Evolutionary conservation across 345 rosid species (phyloP).

Genomic region (Salix viminalis): DNA sequence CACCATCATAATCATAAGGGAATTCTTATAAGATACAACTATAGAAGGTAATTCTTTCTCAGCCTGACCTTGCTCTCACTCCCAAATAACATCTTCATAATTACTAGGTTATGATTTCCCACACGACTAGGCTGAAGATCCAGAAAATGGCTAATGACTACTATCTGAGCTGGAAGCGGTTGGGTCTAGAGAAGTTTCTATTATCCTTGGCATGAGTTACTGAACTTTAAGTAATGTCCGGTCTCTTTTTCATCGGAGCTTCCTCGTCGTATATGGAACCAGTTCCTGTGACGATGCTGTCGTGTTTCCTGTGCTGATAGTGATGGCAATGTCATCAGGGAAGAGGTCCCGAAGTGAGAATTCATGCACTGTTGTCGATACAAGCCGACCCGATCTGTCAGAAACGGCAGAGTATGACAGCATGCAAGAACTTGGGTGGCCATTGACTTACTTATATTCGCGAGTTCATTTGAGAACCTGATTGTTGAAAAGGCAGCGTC

Average conservation of each 20-base stretch:
- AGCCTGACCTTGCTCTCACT: too few relatives aligned
- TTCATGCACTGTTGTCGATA: conserved; percentile 41
- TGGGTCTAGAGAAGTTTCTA: conserved; percentile 33
- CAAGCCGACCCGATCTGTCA: conserved; percentile 46
- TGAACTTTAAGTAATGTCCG: conserved; percentile 45
- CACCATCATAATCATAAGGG: too few relatives aligned
- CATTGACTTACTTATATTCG: too few relatives aligned
- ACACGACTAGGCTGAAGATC: conserved; percentile 25
- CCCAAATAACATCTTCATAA: not conserved
- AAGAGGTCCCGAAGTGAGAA: conserved; percentile 37
- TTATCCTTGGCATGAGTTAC: conserved; percentile 25
- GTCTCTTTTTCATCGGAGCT: conserved; percentile 41
- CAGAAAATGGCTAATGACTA: conserved; percentile 13
- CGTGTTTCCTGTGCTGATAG: conserved; percentile 55
- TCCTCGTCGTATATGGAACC: conserved; percentile 45
- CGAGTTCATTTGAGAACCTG: conserved; percentile 50
- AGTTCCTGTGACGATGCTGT: conserved; percentile 29
- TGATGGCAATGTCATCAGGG: conserved; percentile 67
- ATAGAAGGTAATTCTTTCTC: too few relatives aligned
- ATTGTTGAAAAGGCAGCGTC: conserved; percentile 70
- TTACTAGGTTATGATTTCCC: conserved; percentile 20
- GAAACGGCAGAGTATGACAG: conserved; percentile 35
- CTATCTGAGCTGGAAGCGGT: not conserved
- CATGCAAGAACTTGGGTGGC: conserved; percentile 36
- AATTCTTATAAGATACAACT: too few relatives aligned